Conservation (phyloP, 163 green algal genomes). For the Volvox carteri region DNA sequence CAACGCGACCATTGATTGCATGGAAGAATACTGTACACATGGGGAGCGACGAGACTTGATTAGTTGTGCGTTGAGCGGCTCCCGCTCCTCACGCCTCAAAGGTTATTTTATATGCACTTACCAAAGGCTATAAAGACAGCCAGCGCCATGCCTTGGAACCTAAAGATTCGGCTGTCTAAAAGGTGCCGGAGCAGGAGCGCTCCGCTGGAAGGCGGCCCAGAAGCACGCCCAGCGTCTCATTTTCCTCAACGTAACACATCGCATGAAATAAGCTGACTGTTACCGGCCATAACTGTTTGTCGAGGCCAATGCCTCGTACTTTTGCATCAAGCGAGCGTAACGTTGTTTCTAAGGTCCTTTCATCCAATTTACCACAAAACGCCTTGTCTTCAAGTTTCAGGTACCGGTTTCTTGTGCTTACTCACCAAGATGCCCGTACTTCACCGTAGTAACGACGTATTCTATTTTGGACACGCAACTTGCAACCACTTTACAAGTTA, state of each 20-base stretch:
- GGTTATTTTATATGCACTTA: background rate
- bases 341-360: no score
- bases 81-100: background rate
- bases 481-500: no score
- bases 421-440: no score
- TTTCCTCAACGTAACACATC: background rate
- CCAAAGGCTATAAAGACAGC: background rate
- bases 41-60: background rate
- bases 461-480: no score
- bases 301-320: no score
- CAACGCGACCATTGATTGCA: background rate
- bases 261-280: background rate
- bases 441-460: no score
- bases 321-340: no score
- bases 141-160: background rate
- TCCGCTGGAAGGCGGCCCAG: background rate
- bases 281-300: background rate
- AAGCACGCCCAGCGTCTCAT: background rate
- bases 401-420: no score
- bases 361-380: no score
- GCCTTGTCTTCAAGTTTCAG: no score
- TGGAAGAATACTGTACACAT: background rate
- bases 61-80: background rate
- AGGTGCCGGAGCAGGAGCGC: background rate
- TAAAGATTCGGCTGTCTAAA: background rate